phyloP scores from a whole-genome alignment of 352 stramenopile genomes.

The Pythium rhizo-oryzae region DNA sequence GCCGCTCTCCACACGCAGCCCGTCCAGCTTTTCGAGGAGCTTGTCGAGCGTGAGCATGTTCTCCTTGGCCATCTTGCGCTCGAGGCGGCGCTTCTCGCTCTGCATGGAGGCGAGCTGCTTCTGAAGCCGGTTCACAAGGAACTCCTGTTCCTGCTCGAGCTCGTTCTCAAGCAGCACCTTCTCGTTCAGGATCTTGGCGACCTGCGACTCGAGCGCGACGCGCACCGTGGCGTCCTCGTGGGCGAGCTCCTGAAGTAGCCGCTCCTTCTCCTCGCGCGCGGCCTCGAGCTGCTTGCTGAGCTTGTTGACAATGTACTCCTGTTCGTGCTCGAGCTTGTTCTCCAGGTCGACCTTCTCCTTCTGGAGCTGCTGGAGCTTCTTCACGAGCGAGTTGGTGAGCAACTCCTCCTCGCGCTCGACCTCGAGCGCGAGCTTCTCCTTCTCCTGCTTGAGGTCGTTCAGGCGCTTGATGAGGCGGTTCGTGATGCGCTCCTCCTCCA shows the following conservation, averaged over 20 bases:
- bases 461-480: constrained; percentile 86
- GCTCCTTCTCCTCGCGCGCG: constrained; percentile 68
- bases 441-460: constrained; percentile 82
- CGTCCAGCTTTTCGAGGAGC: constrained; percentile 65
- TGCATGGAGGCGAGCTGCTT: constrained; percentile 78
- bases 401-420: constrained; percentile 91
- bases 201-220: constrained; percentile 73
- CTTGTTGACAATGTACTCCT: constrained; percentile 94
- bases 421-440: constrained; percentile 87
- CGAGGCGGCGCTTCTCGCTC: constrained; percentile 68
- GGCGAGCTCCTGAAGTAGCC: constrained; percentile 65
- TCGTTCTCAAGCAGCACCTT: constrained; percentile 89
- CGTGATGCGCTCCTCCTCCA: constrained; percentile 83
- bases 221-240: constrained; percentile 66
- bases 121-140: constrained; percentile 84
- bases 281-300: constrained; percentile 85
- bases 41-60: constrained; percentile 71
- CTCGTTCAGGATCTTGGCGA: constrained; percentile 81
- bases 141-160: constrained; percentile 89
- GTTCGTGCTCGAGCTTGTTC: constrained; percentile 92
- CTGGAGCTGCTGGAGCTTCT: constrained; percentile 87
- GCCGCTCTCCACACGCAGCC: constrained; percentile 51
- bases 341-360: constrained; percentile 92
- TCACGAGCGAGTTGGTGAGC: constrained; percentile 89
- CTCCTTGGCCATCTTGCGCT: constrained; percentile 76